Base-by-base conservation (phyloP, 805 yeast species). In the Candida ponderosae region DNA sequence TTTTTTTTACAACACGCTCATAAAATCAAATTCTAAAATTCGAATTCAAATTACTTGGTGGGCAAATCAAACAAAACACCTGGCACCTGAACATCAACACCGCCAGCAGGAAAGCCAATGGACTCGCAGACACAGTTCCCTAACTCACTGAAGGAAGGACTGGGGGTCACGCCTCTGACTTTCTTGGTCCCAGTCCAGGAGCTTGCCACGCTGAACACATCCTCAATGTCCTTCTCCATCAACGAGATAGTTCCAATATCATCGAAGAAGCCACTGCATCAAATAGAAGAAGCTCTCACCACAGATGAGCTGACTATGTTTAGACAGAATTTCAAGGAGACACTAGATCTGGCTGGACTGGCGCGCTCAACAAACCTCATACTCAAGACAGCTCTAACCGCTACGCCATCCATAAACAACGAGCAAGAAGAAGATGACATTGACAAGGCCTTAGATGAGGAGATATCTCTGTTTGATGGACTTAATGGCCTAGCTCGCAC, bases 141-240 rank as follows among this genome's bases (percentile, higher is more conserved):
- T 2, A 31, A 31, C 13, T 39, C 39, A n/a, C 33, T 53, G 31
- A 42, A 34, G 17, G 57, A 54, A 38, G 58, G 59, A 17, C 42
- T 57, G 13, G 60, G 56, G 5, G 51, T 47, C 13, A 56, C 60
- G 18, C 71, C 72, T 0, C 36, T 67, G 34, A 51, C 57, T 16
- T 64, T 54, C 33, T 43, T 67, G 14, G 47, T 65, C 3, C 74
- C 74, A 2, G 58, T 54, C 2, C 70, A 66, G 36, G 59, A 55
- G 31, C 40, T 24, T 14, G n/a, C 34, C 11, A 16, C 24, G 16
- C 33, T 19, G 20, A 24, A 11, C 19, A 39, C 14, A 23, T 5
- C 15, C 3, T 16, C 9, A 6, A 23, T 18, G 13, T 18, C n/a
- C 26, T 39, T 17, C 38, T 40, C 11, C 26, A 30, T 4, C 36